Conservation (phyloP, 768 basidiomycete genomes). For the Podaxis mareebaensis region DNA sequence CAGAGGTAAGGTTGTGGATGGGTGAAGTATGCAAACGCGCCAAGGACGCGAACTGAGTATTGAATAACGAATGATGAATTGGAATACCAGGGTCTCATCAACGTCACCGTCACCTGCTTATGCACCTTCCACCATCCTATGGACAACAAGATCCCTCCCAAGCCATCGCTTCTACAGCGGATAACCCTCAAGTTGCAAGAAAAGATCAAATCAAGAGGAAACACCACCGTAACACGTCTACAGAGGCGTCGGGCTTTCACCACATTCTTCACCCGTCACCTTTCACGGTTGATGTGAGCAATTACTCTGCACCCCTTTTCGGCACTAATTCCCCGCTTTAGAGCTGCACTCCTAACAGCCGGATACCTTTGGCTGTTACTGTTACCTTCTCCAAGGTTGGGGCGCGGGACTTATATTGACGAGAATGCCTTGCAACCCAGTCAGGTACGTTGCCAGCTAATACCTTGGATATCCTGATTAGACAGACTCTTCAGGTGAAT, state of each 20-base stretch:
- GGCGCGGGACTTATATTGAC: slow-evolving; percentile 78
- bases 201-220: slow-evolving; percentile 21
- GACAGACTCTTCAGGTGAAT: slow-evolving; percentile 60
- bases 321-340: slow-evolving; percentile 26
- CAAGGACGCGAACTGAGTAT: slow-evolving; percentile 9
- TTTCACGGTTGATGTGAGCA: slow-evolving; percentile 35
- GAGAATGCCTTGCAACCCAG: slow-evolving; percentile 95
- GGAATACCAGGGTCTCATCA: neutral
- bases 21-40: slow-evolving; percentile 11
- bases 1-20: slow-evolving; percentile 16
- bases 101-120: slow-evolving; percentile 4
- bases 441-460: slow-evolving; percentile 52
- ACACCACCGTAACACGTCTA: slow-evolving; percentile 41
- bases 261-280: slow-evolving; percentile 35
- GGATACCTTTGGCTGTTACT: slow-evolving; percentile 87
- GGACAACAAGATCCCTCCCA: slow-evolving; percentile 3
- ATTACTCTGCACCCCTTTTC: neutral
- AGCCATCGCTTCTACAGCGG: neutral
- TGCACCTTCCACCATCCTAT: slow-evolving; percentile 5
- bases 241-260: slow-evolving; percentile 43
- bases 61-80: slow-evolving; percentile 11
- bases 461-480: neutral
- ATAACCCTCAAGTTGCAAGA: slow-evolving; percentile 24
- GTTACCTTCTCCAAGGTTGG: slow-evolving; percentile 67
- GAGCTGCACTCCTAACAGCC: slow-evolving; percentile 54